Conservation (phyloP, 768 basidiomycete genomes). For the Cantharellus cinnabarinus region DNA sequence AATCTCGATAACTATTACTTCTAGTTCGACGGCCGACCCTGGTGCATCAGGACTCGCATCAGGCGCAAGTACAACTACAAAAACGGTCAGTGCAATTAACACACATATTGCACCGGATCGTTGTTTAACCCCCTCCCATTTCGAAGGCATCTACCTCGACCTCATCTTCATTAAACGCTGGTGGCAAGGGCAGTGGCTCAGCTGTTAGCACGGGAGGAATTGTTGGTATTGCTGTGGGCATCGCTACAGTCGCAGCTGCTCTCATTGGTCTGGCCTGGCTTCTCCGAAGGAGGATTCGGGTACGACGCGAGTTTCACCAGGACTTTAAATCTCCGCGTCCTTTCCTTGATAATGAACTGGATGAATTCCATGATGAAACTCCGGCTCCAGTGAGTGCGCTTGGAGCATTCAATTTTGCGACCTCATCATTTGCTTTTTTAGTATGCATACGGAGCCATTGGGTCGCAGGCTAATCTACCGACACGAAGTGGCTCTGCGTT, state of each 20-base stretch:
- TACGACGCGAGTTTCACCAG: not conserved
- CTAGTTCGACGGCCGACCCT: not conserved
- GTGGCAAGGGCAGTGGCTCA: not conserved
- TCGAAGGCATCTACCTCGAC: not conserved
- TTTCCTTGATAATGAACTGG: not conserved
- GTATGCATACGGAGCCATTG: not conserved
- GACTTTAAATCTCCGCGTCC: not conserved
- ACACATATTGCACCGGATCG: not conserved
- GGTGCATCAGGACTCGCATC: not conserved
- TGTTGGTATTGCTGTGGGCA: not conserved
- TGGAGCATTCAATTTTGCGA: not conserved
- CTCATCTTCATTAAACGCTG: not conserved
- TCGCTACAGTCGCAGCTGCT: not conserved
- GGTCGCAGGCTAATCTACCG: not conserved
- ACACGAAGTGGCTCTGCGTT: not conserved
- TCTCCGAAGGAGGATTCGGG: not conserved
- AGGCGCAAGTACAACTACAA: too few relatives aligned
- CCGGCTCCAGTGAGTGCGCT: not conserved
- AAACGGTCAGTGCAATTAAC: too few relatives aligned
- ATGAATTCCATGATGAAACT: not conserved
- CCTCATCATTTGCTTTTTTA: not conserved
- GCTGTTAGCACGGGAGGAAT: not conserved
- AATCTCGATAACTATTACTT: conserved; percentile 1
- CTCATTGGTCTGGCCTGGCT: not conserved
- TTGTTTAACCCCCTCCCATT: not conserved